A percentile compares a stretch with the other conserved stretches of the same genome.
Evolutionary conservation across 192 early-diverging fungal species (phyloP).

Genomic region (Hyaloraphidium curvatum): DNA sequence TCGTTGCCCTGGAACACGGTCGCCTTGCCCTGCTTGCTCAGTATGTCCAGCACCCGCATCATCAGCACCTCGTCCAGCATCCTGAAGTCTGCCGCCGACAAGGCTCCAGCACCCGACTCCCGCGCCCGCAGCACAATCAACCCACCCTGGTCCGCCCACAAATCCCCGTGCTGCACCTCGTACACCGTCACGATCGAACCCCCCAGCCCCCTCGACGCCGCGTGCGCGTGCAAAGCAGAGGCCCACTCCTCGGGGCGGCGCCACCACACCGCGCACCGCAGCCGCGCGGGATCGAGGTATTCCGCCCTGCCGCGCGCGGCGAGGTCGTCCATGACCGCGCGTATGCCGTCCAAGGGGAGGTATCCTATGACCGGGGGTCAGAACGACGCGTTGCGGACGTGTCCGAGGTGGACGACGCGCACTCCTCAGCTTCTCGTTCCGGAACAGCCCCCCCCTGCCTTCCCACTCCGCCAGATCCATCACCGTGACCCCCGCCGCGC

Average conservation of each 20-base stretch:
- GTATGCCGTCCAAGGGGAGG: no score
- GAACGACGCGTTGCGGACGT: no score
- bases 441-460: slow-evolving; percentile 4
- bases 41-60: slow-evolving; percentile 53
- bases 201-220: no score
- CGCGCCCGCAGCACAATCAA: no score
- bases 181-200: slow-evolving; percentile 72
- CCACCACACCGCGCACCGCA: no score
- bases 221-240: no score
- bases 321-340: no score
- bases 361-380: no score
- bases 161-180: slow-evolving; percentile 72
- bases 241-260: slow-evolving; percentile 82
- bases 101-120: no score
- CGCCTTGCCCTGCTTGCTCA: slow-evolving; percentile 64
- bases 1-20: slow-evolving; percentile 47
- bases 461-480: slow-evolving; percentile 27
- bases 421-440: slow-evolving; percentile 4
- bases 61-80: slow-evolving; percentile 48
- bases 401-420: not conserved
- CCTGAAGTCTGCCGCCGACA: slow-evolving; percentile 84
- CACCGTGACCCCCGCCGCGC: slow-evolving; percentile 34
- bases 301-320: no score
- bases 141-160: no score
- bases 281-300: no score